phyloP scores from a whole-genome alignment of 2,329 filamentous ascomycete species.

The Pestalotiopsis sp. region DNA sequence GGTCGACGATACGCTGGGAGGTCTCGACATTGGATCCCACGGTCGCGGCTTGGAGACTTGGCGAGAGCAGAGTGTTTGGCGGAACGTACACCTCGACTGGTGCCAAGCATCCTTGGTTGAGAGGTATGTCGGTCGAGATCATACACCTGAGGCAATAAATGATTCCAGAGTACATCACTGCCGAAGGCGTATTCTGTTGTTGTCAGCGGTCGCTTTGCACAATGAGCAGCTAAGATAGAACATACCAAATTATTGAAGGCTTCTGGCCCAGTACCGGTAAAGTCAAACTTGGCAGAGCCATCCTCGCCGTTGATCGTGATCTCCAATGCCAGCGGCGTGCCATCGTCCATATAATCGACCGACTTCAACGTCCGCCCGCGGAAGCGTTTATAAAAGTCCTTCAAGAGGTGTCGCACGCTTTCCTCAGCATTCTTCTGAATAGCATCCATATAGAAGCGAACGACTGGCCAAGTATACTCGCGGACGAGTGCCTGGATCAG shows the following conservation, averaged over 20 bases:
- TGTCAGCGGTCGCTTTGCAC: not conserved
- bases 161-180: constrained; percentile 31
- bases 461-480: constrained; percentile 32
- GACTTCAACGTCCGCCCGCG: constrained; percentile 58
- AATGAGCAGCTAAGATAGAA: not conserved
- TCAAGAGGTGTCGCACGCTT: constrained; percentile 33
- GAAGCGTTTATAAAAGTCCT: constrained; percentile 42
- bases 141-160: constrained; percentile 53
- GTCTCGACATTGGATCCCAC: constrained; percentile 20
- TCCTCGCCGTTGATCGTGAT: constrained; percentile 63
- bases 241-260: constrained; percentile 24
- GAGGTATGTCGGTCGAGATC: constrained; percentile 71
- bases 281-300: constrained; percentile 67
- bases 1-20: constrained; percentile 14
- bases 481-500: constrained; percentile 32
- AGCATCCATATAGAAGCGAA: constrained; percentile 40
- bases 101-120: constrained; percentile 72
- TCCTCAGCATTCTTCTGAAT: constrained; percentile 42
- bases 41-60: constrained; percentile 19
- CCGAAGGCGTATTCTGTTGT: constrained; percentile 23
- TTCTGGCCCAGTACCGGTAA: constrained; percentile 55
- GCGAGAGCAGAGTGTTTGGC: constrained; percentile 32
- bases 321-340: constrained; percentile 23
- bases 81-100: constrained; percentile 22
- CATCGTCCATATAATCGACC: constrained; percentile 75